These are phyloP conservation scores for Aspergillus pseudoglaucus DNA, from an alignment of 2,329 filamentous ascomycete species.

Conservation along the genomic window DNA sequence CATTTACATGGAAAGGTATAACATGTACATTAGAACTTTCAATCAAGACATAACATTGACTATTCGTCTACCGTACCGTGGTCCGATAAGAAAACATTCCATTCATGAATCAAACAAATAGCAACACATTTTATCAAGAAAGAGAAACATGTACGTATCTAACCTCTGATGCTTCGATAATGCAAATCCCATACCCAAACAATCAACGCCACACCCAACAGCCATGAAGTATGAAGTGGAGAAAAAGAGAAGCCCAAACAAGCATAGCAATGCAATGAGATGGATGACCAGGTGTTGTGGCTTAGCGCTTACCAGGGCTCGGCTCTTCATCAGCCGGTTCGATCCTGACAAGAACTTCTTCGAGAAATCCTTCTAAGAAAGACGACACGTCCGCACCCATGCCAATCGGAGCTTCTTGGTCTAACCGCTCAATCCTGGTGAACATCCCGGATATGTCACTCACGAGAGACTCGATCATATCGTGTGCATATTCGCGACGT, in stretches of 20 bases:
- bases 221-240: not conserved
- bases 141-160: not conserved
- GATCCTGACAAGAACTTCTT: slow-evolving; percentile 87
- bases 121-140: not conserved
- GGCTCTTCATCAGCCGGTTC: slow-evolving; percentile 56
- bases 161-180: not conserved
- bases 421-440: slow-evolving; percentile 82
- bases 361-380: slow-evolving; percentile 84
- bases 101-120: not conserved
- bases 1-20: too few relatives aligned
- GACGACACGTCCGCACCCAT: slow-evolving; percentile 89
- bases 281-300: not conserved
- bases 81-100: not conserved
- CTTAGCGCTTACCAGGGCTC: not conserved
- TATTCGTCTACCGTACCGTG: not conserved
- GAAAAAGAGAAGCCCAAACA: not conserved
- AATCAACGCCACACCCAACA: not conserved
- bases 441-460: slow-evolving; percentile 77
- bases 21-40: not conserved
- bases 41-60: too few relatives aligned
- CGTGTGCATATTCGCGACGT: slow-evolving; percentile 69
- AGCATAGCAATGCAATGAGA: slow-evolving; percentile 2
- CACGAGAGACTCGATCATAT: slow-evolving; percentile 73
- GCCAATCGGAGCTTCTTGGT: slow-evolving; percentile 78
- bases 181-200: slow-evolving; percentile 1